Percentiles rank a stretch among this genome's conserved stretches.
Evolutionary conservation across 2,329 filamentous ascomycete genomes (phyloP).

Genomic region (Colletotrichum gloeosporioides): DNA sequence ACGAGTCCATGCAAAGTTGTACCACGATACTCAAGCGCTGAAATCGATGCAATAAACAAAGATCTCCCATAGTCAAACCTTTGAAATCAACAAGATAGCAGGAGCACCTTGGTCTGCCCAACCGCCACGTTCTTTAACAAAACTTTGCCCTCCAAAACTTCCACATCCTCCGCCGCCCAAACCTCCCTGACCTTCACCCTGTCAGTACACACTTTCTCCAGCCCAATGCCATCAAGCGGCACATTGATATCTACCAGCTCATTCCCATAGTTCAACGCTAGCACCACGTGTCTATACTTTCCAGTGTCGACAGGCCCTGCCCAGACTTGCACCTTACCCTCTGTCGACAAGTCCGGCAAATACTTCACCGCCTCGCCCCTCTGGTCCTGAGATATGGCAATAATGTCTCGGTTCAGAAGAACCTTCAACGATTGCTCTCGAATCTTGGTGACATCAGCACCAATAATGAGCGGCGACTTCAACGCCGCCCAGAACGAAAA

Average conservation of each 20-base stretch:
- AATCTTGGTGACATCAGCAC: constrained; percentile 39
- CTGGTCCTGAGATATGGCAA: constrained; percentile 39
- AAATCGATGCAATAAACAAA: background rate
- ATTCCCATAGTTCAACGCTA: constrained; percentile 23
- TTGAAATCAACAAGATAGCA: background rate
- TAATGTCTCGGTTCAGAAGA: constrained; percentile 24
- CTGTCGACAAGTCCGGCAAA: constrained; percentile 25
- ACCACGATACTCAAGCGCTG: background rate
- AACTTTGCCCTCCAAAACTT: background rate
- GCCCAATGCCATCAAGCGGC: background rate
- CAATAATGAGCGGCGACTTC: constrained; percentile 49
- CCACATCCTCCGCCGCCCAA: background rate
- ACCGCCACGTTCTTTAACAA: background rate
- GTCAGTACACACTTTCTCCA: background rate
- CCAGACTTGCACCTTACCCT: constrained; percentile 32
- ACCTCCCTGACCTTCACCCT: background rate
- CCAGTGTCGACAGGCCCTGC: constrained; percentile 26
- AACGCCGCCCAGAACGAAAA: constrained; percentile 51
- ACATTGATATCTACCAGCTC: constrained; percentile 13
- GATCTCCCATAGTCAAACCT: background rate
- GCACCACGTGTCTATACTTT: constrained; percentile 1
- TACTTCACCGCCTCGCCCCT: constrained; percentile 29
- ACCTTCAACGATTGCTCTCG: constrained; percentile 15
- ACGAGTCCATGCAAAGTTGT: too few relatives aligned
- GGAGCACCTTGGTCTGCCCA: background rate